Evolutionary conservation across 1,284 basidiomycete genomes (phyloP).

Genomic region (Ceratobasidium papillatum): DNA sequence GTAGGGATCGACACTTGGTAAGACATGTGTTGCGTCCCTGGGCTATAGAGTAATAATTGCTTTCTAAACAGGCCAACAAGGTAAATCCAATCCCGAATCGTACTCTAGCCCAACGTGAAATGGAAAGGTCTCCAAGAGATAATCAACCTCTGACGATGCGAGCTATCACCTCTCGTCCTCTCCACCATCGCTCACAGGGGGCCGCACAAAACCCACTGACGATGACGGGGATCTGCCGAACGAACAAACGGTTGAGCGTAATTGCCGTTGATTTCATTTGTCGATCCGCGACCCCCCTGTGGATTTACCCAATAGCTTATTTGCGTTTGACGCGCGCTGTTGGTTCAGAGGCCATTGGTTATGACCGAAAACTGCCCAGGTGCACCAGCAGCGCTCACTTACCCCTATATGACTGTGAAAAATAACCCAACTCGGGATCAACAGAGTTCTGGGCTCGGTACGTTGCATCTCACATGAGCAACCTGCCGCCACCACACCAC

Average conservation of each 20-base stretch:
- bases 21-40: background rate
- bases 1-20: background rate
- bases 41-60: slow-evolving; percentile 1
- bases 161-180: slow-evolving; percentile 3
- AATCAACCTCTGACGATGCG: background rate
- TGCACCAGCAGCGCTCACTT: background rate
- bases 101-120: slow-evolving; percentile 13
- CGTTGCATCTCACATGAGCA: slow-evolving; percentile 18
- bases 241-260: background rate
- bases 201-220: background rate
- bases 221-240: slow-evolving; percentile 22
- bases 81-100: slow-evolving; percentile 4
- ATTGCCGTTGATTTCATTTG: slow-evolving; percentile 27
- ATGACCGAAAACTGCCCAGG: background rate
- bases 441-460: slow-evolving; percentile 4
- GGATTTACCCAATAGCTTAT: slow-evolving; percentile 24
- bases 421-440: background rate
- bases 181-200: background rate
- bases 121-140: background rate
- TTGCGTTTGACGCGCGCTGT: background rate
- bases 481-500: background rate
- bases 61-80: background rate
- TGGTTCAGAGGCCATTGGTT: background rate
- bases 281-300: slow-evolving; percentile 12
- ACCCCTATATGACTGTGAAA: slow-evolving; percentile 6